Conservation (phyloP, 768 basidiomycete genomes). For the Auriscalpium orientale region DNA sequence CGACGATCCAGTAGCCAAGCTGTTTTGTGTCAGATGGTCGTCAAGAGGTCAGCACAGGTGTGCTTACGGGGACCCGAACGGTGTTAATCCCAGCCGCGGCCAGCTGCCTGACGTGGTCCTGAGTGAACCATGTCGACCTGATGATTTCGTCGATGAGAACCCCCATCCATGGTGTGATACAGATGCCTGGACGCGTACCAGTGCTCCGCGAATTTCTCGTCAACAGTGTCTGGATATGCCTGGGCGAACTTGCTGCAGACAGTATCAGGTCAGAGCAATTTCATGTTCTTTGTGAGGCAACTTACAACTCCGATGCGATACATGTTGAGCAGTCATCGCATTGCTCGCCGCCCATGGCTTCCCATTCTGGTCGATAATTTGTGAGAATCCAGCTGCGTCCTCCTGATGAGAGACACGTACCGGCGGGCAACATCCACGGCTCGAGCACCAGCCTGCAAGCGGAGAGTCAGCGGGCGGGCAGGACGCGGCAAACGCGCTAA, state of each 20-base stretch:
- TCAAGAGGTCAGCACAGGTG: background rate
- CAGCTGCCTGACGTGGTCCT: conserved; percentile 51
- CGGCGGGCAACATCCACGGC: conserved; percentile 76
- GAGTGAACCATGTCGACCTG: conserved; percentile 68
- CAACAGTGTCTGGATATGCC: conserved; percentile 51
- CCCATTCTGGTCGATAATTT: conserved; percentile 44
- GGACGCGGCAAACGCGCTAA: background rate
- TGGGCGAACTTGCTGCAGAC: conserved; percentile 47
- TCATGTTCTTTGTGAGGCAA: background rate
- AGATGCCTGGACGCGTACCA: conserved; percentile 35
- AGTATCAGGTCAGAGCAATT: background rate
- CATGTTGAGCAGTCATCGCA: conserved; percentile 56
- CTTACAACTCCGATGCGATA: conserved; percentile 63
- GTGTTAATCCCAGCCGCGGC: conserved; percentile 57
- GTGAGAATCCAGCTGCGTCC: background rate
- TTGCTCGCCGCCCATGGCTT: conserved; percentile 59
- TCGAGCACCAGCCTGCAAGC: conserved; percentile 60
- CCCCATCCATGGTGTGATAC: background rate
- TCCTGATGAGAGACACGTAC: conserved; percentile 21
- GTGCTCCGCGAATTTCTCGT: conserved; percentile 52
- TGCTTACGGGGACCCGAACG: conserved; percentile 63
- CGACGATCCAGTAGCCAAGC: conserved; percentile 82
- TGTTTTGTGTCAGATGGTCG: conserved; percentile 17
- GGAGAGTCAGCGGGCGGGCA: background rate
- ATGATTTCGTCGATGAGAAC: background rate